phyloP scores from a whole-genome alignment of 2,329 filamentous ascomycete species.

The Cytospora paraplurivora region DNA sequence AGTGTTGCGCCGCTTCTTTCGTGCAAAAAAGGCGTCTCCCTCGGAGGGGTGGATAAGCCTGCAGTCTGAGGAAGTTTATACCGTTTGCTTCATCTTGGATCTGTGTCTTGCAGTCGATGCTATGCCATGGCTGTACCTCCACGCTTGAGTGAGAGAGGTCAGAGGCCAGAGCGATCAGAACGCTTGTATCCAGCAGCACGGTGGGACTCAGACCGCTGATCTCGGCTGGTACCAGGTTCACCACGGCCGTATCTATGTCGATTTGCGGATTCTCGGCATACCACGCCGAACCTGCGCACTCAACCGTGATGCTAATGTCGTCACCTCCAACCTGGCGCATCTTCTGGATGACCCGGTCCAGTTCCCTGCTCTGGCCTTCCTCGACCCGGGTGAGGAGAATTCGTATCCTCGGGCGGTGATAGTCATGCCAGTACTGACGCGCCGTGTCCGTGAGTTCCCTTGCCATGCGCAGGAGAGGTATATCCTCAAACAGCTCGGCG shows the following conservation, averaged over 20 bases:
- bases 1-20: conserved; percentile 62
- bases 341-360: conserved; percentile 33
- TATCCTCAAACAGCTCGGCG: conserved; percentile 27
- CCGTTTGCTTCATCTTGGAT: conserved; percentile 65
- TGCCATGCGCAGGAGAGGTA: conserved; percentile 34
- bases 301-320: conserved; percentile 33
- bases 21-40: conserved; percentile 66
- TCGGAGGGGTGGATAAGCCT: conserved; percentile 64
- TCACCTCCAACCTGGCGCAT: conserved; percentile 32
- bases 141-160: conserved; percentile 66
- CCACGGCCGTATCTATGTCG: conserved; percentile 30
- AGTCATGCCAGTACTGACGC: conserved; percentile 34
- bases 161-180: conserved; percentile 71
- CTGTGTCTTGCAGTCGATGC: conserved; percentile 63
- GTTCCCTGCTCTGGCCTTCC: conserved; percentile 32
- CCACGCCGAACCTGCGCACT: conserved; percentile 35
- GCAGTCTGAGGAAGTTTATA: conserved; percentile 53
- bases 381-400: conserved; percentile 36
- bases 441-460: conserved; percentile 37
- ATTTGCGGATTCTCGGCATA: conserved; percentile 29
- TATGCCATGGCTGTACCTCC: conserved; percentile 44
- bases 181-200: conserved; percentile 67
- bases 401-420: conserved; percentile 33
- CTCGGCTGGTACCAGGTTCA: conserved; percentile 30
- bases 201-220: conserved; percentile 36